Conservation (phyloP, 1,284 basidiomycete genomes). For the Tausonia pullulans region DNA sequence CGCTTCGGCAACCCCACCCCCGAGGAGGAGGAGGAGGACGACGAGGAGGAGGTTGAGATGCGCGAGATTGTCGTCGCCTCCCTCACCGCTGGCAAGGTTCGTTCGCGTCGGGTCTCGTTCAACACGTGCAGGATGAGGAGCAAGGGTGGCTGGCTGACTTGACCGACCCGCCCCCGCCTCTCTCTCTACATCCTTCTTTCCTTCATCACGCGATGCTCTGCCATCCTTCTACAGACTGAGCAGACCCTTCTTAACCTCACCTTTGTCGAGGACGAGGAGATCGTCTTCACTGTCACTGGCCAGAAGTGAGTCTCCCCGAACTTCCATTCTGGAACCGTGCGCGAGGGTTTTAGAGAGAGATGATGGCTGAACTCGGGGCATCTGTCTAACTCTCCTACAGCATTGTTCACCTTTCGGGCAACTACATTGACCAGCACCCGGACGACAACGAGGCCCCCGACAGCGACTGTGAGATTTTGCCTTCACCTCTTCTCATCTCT, state of each 20-base stretch:
- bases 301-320: conserved; percentile 49
- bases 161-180: no score
- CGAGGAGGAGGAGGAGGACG: conserved; percentile 33
- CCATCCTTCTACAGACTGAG: conserved; percentile 48
- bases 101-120: conserved; percentile 42
- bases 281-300: conserved; percentile 62
- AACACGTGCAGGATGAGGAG: conserved; percentile 55
- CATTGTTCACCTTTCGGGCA: conserved; percentile 74
- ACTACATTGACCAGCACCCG: conserved; percentile 56
- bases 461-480: conserved; percentile 20
- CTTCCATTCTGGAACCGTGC: conserved; percentile 18
- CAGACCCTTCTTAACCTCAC: conserved; percentile 65
- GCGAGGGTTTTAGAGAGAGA: not conserved
- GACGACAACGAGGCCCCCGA: conserved; percentile 25
- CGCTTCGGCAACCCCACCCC: conserved; percentile 30
- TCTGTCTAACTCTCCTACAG: conserved; percentile 34
- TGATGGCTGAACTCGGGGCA: no score
- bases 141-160: not conserved
- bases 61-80: conserved; percentile 40
- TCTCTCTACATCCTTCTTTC: not conserved
- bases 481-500: not conserved
- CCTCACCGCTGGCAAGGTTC: conserved; percentile 39
- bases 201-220: conserved; percentile 2
- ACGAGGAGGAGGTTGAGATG: conserved; percentile 30
- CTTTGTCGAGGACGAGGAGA: conserved; percentile 59